Evolutionary conservation across 1,139 yeast species (phyloP), one percentile per base, ranked within the genome.

Genomic region (Taphrina flavorubra): DNA sequence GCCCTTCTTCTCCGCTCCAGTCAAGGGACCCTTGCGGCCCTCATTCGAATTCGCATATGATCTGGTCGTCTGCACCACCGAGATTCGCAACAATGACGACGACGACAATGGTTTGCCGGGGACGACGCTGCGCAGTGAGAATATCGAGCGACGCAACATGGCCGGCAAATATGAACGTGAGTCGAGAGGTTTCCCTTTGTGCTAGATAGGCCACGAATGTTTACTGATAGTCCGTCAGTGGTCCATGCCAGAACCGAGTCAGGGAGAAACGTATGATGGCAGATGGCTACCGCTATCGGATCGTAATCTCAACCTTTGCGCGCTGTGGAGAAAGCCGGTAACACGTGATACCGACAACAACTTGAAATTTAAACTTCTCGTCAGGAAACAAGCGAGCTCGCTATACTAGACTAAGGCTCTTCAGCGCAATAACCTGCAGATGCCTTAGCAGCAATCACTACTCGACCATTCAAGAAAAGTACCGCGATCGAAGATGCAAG

Each of bases 11-110:
- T 37, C 49, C 34, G 46, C 49, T 11, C 62, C 62, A 37, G 62
- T 58, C 20, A 58, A 39, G 11, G 62, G 62, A 11, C 62, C 62
- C 31, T 58, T 31, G 42, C 51, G 18, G 7, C 62, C 62, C 25
- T 18, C 62, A 34, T 58, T 58, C 11, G 44, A n/a, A 16, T 6
- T 25, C 6, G 58, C 58, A n/a, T 53, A 53, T 8, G 42, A 31
- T 3, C 58, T 40, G 14, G 42, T 25, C 40, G 42, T 34, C n/a
- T 11, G 36, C 10, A 49, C 4, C 53, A 39, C 14, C 31, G 51
- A 18, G 11, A 16, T 6, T 4, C 51, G 51, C 11, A 46, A 46
- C 25, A 18, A 10, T 25, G 53, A 11, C 8, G 31, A 7, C 8
- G 53, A 8, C 31, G 31, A 25, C 31, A 4, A 25, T 25, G 31